Base-by-base conservation (phyloP, 2,329 filamentous ascomycete genomes). In the Verticillium nubilum region DNA sequence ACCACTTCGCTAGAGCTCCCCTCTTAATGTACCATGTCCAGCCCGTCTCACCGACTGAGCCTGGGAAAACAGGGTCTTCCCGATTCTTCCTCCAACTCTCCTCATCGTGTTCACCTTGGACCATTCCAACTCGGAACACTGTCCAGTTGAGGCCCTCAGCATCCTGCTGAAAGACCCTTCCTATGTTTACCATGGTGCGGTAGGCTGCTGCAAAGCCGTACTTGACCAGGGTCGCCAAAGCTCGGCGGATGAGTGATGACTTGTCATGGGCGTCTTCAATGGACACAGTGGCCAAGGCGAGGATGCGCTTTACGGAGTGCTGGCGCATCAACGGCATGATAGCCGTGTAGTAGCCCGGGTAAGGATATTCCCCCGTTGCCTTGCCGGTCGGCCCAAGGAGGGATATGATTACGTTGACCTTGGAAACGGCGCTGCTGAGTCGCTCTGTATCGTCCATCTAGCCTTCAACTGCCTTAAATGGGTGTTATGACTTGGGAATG, bases 211-310 rank as follows among this genome's bases (percentile, higher is more conserved):
- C 37, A 5, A 56, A 59, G 15, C 63, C 7, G 5, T 66, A 13
- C 1, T 62, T 52, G 15, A 70, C 59, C 2, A 69, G 12, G 0
- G 57, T 6, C 0, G 61, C 54, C 10, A 66, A 33, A 5, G 65
- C 53, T 54, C 6, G 62, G 13, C 28, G 62, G 1, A 60, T 56
- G n/a, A 65, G 47, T 47, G 53, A 66, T 47, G 63, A 67, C 1
- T 55, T 19, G 52, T 74, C 72, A n/a, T 68, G 62, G 0, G 63
- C 58, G 0, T 61, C 59, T n/a, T 64, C 59, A 27, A 68, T 62
- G 7, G 72, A 72, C 9, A 71, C 50, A 4, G 73, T 75, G 9
- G 68, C 63, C 69, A 73, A 73, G 5, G 67, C 70, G 17, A 73
- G 62, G 37, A 75, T 71, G 10, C 73, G 68, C 4, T 62, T 28